Evolutionary conservation across 768 basidiomycete genomes (phyloP).

Genomic region (Boletus sp.): DNA sequence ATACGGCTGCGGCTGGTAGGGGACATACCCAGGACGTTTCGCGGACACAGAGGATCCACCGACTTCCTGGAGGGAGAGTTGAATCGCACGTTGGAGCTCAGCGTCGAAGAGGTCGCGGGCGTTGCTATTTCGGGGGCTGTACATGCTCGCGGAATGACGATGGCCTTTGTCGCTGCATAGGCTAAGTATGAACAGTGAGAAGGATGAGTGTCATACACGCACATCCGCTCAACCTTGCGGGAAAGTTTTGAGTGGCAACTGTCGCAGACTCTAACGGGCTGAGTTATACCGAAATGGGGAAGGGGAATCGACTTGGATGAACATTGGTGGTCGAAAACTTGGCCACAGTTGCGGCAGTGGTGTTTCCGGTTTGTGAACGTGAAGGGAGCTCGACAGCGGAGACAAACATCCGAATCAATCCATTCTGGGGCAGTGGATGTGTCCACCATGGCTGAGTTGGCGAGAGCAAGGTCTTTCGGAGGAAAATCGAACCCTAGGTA

Average conservation of each 20-base stretch:
- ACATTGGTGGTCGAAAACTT: conserved; percentile 93
- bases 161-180: conserved; percentile 43
- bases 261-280: conserved; percentile 94
- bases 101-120: conserved; percentile 71
- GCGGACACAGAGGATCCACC: conserved; percentile 42
- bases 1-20: conserved; percentile 44
- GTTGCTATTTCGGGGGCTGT: conserved; percentile 50
- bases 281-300: conserved; percentile 90
- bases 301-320: conserved; percentile 80
- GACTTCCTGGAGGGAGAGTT: conserved; percentile 82
- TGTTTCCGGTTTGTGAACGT: conserved; percentile 96
- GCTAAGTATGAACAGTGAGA: neutral
- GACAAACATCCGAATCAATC: conserved; percentile 94
- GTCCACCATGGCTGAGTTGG: conserved; percentile 83
- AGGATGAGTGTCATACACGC: conserved; percentile 16
- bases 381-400: conserved; percentile 88
- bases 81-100: conserved; percentile 91
- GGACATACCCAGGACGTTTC: conserved; percentile 64
- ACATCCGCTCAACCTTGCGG: conserved; percentile 61
- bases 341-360: conserved; percentile 97
- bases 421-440: conserved; percentile 93
- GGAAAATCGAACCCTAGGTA: conserved; percentile 77
- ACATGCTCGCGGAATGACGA: conserved; percentile 52
- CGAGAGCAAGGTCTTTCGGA: conserved; percentile 64
- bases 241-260: conserved; percentile 76